Conservation (phyloP, 306 rosid genomes). For the Citrullus colocynthis region DNA sequence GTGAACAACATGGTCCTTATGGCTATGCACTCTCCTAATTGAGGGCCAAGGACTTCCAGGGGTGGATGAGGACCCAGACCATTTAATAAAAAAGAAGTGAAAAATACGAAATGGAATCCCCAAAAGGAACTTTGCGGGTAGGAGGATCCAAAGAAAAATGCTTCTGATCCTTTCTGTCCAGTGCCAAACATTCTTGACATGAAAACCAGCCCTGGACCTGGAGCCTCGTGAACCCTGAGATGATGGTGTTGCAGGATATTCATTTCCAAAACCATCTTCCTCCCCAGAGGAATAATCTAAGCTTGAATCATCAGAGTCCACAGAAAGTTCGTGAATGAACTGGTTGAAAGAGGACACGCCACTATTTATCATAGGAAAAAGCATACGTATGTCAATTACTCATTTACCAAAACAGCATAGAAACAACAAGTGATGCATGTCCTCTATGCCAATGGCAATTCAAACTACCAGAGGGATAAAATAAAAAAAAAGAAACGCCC, state of each 20-base stretch:
- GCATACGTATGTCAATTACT: background rate
- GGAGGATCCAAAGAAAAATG: constrained; percentile 42
- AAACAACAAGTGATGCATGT: background rate
- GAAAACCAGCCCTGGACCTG: constrained; percentile 33
- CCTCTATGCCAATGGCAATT: background rate
- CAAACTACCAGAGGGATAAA: background rate
- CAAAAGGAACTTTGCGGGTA: constrained; percentile 42
- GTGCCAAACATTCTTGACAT: constrained; percentile 22
- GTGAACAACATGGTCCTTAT: constrained; percentile 65
- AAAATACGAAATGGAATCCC: constrained; percentile 35
- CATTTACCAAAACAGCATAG: background rate
- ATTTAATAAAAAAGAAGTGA: constrained; percentile 15
- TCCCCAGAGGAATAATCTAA: constrained; percentile 47
- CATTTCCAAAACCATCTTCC: constrained; percentile 44
- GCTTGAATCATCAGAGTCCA: constrained; percentile 76
- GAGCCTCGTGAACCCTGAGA: constrained; percentile 58
- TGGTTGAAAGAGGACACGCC: constrained; percentile 91
- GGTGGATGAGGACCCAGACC: constrained; percentile 13
- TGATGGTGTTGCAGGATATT: constrained; percentile 40
- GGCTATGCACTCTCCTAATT: constrained; percentile 33
- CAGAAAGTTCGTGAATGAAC: constrained; percentile 66
- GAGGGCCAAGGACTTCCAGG: constrained; percentile 24
- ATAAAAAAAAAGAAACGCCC: background rate
- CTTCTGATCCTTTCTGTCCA: constrained; percentile 35
- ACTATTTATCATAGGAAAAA: constrained; percentile 28